A percentile compares a stretch with the other conserved stretches of the same genome.
Conservation (phyloP, 192 early-diverging fungal species). For the Kappamyces sp. region DNA sequence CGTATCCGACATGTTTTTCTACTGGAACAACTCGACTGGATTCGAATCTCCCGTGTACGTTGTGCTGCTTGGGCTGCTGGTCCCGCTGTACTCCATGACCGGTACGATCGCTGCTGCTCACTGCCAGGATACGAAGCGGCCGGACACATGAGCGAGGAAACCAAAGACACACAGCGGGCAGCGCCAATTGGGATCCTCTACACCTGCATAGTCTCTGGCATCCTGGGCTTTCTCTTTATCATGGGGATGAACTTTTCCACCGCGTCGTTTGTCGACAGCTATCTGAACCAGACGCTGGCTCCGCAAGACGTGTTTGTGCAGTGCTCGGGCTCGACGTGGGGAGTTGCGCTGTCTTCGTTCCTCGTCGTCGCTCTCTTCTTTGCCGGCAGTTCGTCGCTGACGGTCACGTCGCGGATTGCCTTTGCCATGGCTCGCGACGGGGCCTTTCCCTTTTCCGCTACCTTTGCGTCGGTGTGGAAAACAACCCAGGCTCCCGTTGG, state of each 20-base stretch:
- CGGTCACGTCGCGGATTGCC: constrained; percentile 24
- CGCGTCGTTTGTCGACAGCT: constrained; percentile 15
- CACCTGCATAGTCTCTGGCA: constrained; percentile 19
- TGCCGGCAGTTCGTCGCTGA: constrained; percentile 19
- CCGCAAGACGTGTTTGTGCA: constrained; percentile 23
- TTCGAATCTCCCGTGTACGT: constrained; percentile 28
- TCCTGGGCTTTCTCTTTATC: constrained; percentile 32
- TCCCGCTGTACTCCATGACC: constrained; percentile 22
- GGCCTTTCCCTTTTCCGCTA: constrained; percentile 21
- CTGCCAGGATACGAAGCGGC: constrained; percentile 26
- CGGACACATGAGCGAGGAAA: constrained; percentile 39
- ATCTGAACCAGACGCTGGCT: constrained; percentile 15
- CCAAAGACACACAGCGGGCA: constrained; percentile 22
- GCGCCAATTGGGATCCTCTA: constrained; percentile 30
- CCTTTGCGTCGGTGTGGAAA: constrained; percentile 21
- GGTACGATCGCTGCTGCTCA: neutral
- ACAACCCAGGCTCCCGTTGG: constrained; percentile 20
- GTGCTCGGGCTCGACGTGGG: constrained; percentile 12
- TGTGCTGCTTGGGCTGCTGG: constrained; percentile 29
- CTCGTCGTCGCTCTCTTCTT: constrained; percentile 22
- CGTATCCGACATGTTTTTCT: constrained; percentile 23
- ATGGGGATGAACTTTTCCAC: constrained; percentile 24
- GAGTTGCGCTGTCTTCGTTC: constrained; percentile 20
- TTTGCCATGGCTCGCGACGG: constrained; percentile 37
- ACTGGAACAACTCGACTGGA: constrained; percentile 28